These are phyloP conservation scores for Physaria fendleri DNA, from an alignment of 345 rosid genomes.

Conservation along the genomic window DNA sequence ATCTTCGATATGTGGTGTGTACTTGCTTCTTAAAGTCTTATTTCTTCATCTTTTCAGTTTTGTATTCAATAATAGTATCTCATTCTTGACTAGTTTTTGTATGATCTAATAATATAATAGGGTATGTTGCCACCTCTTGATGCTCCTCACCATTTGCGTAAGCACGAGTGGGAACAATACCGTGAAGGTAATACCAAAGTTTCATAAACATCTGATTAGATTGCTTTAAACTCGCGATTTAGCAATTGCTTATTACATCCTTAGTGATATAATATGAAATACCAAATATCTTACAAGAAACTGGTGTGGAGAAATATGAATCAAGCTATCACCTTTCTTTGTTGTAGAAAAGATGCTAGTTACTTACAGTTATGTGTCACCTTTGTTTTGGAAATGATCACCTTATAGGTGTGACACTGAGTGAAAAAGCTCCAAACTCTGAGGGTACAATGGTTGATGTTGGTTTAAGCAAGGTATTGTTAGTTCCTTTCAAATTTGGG, in stretches of 20 bases:
- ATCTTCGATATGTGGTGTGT: constrained; percentile 81
- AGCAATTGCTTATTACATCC: not conserved
- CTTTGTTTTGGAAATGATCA: constrained; percentile 8
- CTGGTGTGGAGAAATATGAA: not conserved
- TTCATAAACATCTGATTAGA: not conserved
- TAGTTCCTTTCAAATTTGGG: not conserved
- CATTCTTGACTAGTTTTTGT: not conserved
- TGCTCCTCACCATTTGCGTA: constrained; percentile 96
- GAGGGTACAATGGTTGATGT: constrained; percentile 67
- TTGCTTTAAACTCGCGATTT: not conserved
- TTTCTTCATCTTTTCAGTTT: not conserved
- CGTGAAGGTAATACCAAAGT: constrained; percentile 57
- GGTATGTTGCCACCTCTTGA: constrained; percentile 96
- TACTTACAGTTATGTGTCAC: not conserved
- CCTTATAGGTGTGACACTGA: constrained; percentile 62
- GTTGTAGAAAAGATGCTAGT: not conserved
- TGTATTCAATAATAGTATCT: not conserved
- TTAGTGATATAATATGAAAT: not conserved
- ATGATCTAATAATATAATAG: no score
- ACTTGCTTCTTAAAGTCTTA: not conserved
- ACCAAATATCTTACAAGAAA: not conserved
- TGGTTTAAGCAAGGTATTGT: constrained; percentile 71
- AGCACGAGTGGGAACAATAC: constrained; percentile 87
- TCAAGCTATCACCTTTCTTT: not conserved
- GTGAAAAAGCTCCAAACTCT: constrained; percentile 43